These are phyloP conservation scores for Spathaspora arborariae DNA, from an alignment of 805 yeast genomes.

Conservation along the genomic window DNA sequence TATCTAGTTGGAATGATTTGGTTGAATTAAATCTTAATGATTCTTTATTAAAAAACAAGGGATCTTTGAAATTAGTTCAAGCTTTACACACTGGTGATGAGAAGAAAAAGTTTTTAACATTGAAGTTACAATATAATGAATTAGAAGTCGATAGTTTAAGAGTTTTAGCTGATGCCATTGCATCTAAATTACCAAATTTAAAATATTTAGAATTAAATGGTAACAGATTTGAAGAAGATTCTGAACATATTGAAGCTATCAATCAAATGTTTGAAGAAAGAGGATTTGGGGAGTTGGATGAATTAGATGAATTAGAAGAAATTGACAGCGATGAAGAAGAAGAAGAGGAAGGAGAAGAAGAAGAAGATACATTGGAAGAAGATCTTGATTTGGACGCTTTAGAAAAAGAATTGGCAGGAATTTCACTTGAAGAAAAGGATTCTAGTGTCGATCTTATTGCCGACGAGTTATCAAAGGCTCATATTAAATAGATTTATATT, in stretches of 20 bases:
- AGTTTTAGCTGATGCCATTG: constrained; percentile 51
- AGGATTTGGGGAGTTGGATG: constrained; percentile 83
- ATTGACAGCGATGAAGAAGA: constrained; percentile 65
- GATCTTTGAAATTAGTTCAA: constrained; percentile 55
- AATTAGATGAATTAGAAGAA: constrained; percentile 92
- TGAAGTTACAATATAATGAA: constrained; percentile 88
- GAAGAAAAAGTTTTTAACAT: constrained; percentile 45
- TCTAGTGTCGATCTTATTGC: constrained; percentile 55
- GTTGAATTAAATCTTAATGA: constrained; percentile 84
- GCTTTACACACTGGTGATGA: constrained; percentile 37
- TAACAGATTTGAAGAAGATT: constrained; percentile 87
- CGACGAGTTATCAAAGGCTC: constrained; percentile 53
- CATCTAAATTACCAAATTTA: constrained; percentile 55
- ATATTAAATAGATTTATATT: constrained; percentile 23
- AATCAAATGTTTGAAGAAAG: constrained; percentile 61
- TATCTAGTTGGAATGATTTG: constrained; percentile 63
- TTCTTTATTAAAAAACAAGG: constrained; percentile 77
- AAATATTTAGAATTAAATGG: constrained; percentile 83
- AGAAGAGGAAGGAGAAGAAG: constrained; percentile 55
- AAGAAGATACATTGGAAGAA: constrained; percentile 47
- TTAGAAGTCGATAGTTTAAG: constrained; percentile 64
- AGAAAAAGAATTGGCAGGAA: constrained; percentile 52
- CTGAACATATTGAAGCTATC: constrained; percentile 61
- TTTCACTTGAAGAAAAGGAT: constrained; percentile 41
- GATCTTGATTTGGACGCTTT: constrained; percentile 47